phyloP scores from a whole-genome alignment of 2,329 filamentous ascomycete species.

The Pseudogymnoascus sp. region DNA sequence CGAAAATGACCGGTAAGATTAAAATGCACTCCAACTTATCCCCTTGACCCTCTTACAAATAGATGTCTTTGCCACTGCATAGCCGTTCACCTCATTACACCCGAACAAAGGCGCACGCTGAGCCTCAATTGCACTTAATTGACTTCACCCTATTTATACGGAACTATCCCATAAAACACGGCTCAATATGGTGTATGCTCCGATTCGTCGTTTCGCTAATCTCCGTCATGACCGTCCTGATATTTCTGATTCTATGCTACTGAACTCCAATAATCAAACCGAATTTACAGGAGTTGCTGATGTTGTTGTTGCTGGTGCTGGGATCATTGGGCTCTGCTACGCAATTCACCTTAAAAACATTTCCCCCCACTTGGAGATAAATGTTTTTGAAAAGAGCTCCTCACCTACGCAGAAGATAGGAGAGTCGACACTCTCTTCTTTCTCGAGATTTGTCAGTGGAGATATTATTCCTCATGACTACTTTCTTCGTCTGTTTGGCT shows the following conservation, averaged over 20 bases:
- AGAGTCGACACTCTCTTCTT: constrained; percentile 25
- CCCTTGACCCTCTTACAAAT: not conserved
- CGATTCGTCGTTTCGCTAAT: not conserved
- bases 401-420: constrained; percentile 26
- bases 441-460: constrained; percentile 22
- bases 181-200: not conserved
- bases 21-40: not conserved
- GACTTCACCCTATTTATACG: not conserved
- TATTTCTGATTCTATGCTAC: not conserved
- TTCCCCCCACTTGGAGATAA: not conserved
- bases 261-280: not conserved
- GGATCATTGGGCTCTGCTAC: not conserved
- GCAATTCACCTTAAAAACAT: not conserved
- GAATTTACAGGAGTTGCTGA: not conserved
- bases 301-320: constrained; percentile 17
- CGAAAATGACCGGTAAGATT: not conserved
- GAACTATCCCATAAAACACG: not conserved
- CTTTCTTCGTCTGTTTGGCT: constrained; percentile 24
- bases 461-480: constrained; percentile 18
- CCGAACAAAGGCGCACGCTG: not conserved
- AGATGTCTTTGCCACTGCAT: not conserved
- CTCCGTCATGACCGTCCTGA: not conserved
- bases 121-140: not conserved
- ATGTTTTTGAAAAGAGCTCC: constrained; percentile 15
- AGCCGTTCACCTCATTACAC: not conserved